These are phyloP conservation scores for Pseudogymnoascus sp. DNA, from an alignment of 2,329 filamentous ascomycete genomes.

Conservation along the genomic window DNA sequence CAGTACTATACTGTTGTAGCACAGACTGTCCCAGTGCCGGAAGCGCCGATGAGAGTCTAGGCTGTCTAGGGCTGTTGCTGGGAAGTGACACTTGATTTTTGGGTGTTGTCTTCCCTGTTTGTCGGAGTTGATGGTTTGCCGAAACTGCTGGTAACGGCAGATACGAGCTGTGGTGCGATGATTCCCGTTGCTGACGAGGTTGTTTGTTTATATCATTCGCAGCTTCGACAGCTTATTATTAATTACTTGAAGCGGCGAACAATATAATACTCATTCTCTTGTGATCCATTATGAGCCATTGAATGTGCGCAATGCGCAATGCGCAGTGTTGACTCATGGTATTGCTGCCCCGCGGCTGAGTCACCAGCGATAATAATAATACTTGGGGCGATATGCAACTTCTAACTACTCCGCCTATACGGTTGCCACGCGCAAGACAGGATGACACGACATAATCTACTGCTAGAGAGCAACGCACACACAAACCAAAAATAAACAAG, in stretches of 20 bases:
- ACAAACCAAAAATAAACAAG: conserved; percentile 11
- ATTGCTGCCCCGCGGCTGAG: not conserved
- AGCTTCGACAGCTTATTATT: not conserved
- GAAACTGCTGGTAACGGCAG: not conserved
- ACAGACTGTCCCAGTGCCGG: not conserved
- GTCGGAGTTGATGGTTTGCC: not conserved
- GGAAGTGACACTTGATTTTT: not conserved
- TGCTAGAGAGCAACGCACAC: not conserved
- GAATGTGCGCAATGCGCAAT: conserved; percentile 21
- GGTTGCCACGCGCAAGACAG: conserved; percentile 25
- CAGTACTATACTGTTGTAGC: not conserved
- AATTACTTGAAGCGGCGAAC: not conserved
- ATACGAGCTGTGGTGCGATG: conserved; percentile 1
- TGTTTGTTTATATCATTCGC: not conserved
- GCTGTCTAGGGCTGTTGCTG: not conserved
- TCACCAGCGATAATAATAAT: conserved; percentile 19
- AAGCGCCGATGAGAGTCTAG: conserved; percentile 1
- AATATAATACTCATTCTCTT: not conserved
- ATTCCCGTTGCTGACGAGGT: not conserved
- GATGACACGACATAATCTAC: conserved; percentile 5
- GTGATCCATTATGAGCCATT: conserved; percentile 17
- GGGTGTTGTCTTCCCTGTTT: not conserved
- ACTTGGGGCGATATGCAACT: conserved; percentile 18
- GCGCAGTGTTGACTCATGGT: not conserved
- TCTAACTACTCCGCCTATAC: conserved; percentile 8